Evolutionary conservation across 2,329 filamentous ascomycete species (phyloP).

Genomic region (Fusarium phyllophilum): DNA sequence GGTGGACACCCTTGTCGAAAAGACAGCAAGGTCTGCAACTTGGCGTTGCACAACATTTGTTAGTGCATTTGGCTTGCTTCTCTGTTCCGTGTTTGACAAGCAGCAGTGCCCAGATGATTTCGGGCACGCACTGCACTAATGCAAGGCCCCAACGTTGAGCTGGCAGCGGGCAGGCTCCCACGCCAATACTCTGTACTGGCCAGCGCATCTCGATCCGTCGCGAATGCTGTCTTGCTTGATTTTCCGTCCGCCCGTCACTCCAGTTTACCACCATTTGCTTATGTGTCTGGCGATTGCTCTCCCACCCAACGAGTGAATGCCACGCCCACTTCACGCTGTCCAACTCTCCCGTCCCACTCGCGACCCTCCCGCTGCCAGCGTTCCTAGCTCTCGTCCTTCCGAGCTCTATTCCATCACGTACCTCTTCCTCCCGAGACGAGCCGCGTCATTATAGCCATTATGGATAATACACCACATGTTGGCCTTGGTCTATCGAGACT

Average conservation of each 20-base stretch:
- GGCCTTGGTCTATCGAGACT: neutral
- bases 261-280: no score
- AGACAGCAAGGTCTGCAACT: neutral
- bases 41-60: neutral
- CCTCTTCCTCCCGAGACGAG: neutral
- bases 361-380: neutral
- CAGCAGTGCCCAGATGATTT: neutral
- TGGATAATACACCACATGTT: neutral
- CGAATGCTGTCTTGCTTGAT: neutral
- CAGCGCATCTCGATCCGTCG: neutral
- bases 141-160: neutral
- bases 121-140: neutral
- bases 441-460: no score
- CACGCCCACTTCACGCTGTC: neutral
- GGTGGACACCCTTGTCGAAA: neutral
- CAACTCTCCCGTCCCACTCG: neutral
- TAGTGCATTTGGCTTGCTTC: neutral
- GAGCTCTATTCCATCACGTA: neutral
- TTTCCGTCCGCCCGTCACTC: no score
- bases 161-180: no score
- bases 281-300: no score
- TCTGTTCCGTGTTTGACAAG: neutral
- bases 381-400: neutral
- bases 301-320: no score
- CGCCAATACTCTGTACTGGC: no score